Evolutionary conservation across 768 basidiomycete genomes (phyloP).

Genomic region (Boletus insuetus): DNA sequence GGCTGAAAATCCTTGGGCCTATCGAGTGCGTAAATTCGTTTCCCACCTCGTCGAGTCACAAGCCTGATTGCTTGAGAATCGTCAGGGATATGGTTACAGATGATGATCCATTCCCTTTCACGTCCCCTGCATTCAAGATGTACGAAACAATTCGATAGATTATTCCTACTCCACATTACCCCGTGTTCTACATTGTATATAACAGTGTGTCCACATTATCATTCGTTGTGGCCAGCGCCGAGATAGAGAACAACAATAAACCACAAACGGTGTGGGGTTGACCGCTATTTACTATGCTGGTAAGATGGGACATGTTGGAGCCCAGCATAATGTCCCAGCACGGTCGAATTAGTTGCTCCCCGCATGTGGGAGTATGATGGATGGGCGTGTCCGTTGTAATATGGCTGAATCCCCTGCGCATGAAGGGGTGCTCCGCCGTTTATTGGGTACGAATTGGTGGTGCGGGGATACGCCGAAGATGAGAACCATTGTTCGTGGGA

Average conservation of each 20-base stretch:
- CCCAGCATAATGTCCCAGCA: constrained; percentile 24
- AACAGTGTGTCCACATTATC: constrained; percentile 13
- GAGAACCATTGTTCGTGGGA: constrained; percentile 25
- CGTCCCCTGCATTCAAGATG: constrained; percentile 63
- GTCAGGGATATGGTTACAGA: constrained; percentile 44
- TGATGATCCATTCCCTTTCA: constrained; percentile 75
- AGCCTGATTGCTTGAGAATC: constrained; percentile 1
- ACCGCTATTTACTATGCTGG: constrained; percentile 27
- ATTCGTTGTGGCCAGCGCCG: background rate
- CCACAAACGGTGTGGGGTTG: background rate
- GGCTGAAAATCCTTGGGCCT: constrained; percentile 83
- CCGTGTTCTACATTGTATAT: constrained; percentile 27
- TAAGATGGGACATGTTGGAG: constrained; percentile 30
- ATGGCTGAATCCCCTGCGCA: constrained; percentile 24
- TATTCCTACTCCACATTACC: constrained; percentile 22
- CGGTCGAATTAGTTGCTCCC: constrained; percentile 13
- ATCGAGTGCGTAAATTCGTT: constrained; percentile 53
- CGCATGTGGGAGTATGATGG: constrained; percentile 30
- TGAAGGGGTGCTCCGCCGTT: constrained; percentile 19
- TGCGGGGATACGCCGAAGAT: constrained; percentile 26
- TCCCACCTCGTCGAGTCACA: background rate
- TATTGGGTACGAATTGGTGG: constrained; percentile 13
- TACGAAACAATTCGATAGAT: constrained; percentile 72
- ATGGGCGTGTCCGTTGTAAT: constrained; percentile 26
- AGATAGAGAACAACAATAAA: constrained; percentile 8